Conservation (phyloP, 106 monocot genomes). For the Alisma plantagoaquatica region DNA sequence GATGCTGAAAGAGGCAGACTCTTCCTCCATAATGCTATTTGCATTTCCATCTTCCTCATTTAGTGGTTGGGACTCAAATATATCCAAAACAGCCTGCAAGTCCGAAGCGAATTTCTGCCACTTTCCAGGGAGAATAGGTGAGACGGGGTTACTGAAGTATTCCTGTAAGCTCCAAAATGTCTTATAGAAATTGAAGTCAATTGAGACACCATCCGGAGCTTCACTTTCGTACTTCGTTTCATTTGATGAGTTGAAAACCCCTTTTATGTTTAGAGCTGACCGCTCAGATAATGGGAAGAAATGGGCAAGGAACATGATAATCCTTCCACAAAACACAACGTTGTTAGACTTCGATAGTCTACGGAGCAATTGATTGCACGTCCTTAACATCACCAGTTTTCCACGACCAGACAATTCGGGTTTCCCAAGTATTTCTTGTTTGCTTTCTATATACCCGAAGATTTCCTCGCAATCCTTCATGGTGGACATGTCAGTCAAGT, state of each 20-base stretch:
- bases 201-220: constrained; percentile 83
- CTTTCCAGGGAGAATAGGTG: constrained; percentile 38
- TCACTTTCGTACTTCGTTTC: constrained; percentile 95
- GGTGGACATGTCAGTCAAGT: constrained; percentile 98
- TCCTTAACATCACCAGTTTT: constrained; percentile 97
- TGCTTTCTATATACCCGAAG: constrained; percentile 94
- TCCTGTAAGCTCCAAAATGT: constrained; percentile 99
- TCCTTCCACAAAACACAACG: constrained; percentile 96
- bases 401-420: constrained; percentile 98
- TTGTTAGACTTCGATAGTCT: constrained; percentile 98
- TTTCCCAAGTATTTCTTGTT: constrained; percentile 95
- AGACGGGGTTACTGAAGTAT: constrained; percentile 70
- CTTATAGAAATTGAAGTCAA: constrained; percentile 99
- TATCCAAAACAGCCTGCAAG: constrained; percentile 87
- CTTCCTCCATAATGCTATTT: constrained; percentile 74
- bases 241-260: constrained; percentile 93
- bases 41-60: constrained; percentile 88
- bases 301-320: constrained; percentile 99
- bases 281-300: constrained; percentile 98
- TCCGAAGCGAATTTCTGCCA: constrained; percentile 92
- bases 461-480: constrained; percentile 98
- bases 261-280: constrained; percentile 98
- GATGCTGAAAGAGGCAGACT: constrained; percentile 82
- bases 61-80: constrained; percentile 97
- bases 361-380: constrained; percentile 98